A percentile compares a stretch with the other conserved stretches of the same genome.
These are phyloP conservation scores for Trifolium pratense DNA, from an alignment of 306 rosid genomes.

Conservation along the genomic window DNA sequence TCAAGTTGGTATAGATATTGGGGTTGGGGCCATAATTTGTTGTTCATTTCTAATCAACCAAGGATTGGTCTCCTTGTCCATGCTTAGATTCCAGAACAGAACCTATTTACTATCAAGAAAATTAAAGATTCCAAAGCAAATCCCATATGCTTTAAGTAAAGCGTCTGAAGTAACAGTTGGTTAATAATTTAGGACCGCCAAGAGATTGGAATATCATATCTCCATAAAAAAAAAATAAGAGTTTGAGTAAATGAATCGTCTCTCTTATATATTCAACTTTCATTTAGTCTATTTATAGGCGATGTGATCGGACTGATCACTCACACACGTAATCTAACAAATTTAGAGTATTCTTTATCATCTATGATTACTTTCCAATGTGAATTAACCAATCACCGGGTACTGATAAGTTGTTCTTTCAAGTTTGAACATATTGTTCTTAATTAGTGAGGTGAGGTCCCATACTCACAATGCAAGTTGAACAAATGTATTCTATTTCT, in stretches of 20 bases:
- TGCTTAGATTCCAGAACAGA: conserved; percentile 24
- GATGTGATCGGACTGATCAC: too few species aligned
- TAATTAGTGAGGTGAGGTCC: conserved; percentile 39
- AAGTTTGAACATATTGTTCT: conserved; percentile 6
- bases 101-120: conserved; percentile 1
- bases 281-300: neutral
- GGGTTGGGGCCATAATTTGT: conserved; percentile 31
- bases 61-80: neutral
- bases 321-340: too few species aligned
- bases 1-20: conserved; percentile 36
- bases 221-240: neutral
- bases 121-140: neutral
- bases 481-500: conserved; percentile 35
- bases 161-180: neutral
- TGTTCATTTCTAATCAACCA: conserved; percentile 31
- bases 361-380: conserved; percentile 32
- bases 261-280: neutral
- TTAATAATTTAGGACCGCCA: neutral
- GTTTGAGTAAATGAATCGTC: too few species aligned
- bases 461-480: conserved; percentile 50
- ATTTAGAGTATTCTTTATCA: too few species aligned
- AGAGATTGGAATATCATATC: neutral
- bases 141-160: conserved; percentile 35
- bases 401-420: conserved; percentile 17
- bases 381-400: conserved; percentile 30